Conservation (phyloP, 768 basidiomycete species). For the Xerocomus potaroensis region DNA sequence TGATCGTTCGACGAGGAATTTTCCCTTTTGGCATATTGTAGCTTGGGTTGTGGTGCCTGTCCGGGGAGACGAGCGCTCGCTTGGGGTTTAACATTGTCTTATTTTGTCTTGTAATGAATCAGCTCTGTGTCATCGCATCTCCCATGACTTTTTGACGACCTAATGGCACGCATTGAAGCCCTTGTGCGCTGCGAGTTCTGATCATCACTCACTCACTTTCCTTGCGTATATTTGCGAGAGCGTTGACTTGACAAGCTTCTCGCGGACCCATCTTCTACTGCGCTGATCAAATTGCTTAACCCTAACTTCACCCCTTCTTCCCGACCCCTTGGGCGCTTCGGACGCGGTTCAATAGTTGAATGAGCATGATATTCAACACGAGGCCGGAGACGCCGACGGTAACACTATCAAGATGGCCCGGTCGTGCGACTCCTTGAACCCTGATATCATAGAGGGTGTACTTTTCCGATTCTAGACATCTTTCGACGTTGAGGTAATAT, state of each 20-base stretch:
- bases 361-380: slow-evolving; percentile 83
- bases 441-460: background rate
- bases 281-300: slow-evolving; percentile 87
- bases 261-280: slow-evolving; percentile 63
- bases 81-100: too few relatives aligned
- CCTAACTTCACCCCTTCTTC: slow-evolving; percentile 74
- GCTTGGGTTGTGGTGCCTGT: too few relatives aligned
- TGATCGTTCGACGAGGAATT: too few relatives aligned
- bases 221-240: slow-evolving; percentile 79
- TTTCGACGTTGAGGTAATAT: slow-evolving; percentile 5
- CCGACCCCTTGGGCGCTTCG: slow-evolving; percentile 82
- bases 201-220: background rate
- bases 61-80: too few relatives aligned
- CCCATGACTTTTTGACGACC: slow-evolving; percentile 88
- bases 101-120: too few relatives aligned
- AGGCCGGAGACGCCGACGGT: slow-evolving; percentile 74
- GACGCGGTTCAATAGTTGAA: slow-evolving; percentile 95
- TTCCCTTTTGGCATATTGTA: too few relatives aligned
- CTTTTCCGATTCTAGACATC: slow-evolving; percentile 10
- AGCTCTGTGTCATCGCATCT: too few relatives aligned
- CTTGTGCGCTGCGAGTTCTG: slow-evolving; percentile 48
- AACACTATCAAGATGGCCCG: slow-evolving; percentile 77
- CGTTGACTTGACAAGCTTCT: slow-evolving; percentile 80
- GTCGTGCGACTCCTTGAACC: slow-evolving; percentile 75
- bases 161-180: slow-evolving; percentile 89